phyloP scores from a whole-genome alignment of 345 rosid genomes.

The Capsella bursapastoris region DNA sequence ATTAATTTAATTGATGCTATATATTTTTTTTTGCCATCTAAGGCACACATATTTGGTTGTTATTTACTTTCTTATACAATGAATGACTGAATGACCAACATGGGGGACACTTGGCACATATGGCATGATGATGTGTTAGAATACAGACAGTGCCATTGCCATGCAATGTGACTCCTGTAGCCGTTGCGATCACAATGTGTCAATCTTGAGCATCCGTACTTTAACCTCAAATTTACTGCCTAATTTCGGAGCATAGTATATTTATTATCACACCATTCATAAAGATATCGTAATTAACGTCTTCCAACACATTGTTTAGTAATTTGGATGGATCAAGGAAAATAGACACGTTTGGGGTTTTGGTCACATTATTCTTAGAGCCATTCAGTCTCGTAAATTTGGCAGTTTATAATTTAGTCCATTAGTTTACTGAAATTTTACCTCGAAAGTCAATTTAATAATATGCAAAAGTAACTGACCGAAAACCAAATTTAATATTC shows the following conservation, averaged over 20 bases:
- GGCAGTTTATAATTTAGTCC: too few species aligned
- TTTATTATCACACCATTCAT: not conserved
- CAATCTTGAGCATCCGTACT: conserved; percentile 22
- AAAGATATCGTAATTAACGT: not conserved
- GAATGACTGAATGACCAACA: not conserved
- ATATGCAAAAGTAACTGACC: not conserved
- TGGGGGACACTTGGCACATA: conserved; percentile 31
- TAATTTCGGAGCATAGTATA: not conserved
- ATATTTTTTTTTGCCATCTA: too few species aligned
- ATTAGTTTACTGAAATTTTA: too few species aligned
- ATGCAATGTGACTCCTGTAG: conserved; percentile 40
- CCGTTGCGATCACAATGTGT: conserved; percentile 31
- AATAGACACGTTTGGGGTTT: not conserved
- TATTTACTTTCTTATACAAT: not conserved
- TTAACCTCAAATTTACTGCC: not conserved
- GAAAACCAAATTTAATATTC: not conserved
- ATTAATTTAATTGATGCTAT: too few species aligned
- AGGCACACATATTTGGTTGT: not conserved
- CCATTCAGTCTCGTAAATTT: too few species aligned
- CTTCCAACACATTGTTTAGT: not conserved
- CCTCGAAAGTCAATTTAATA: not conserved
- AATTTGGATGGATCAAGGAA: not conserved
- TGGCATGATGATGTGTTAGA: conserved; percentile 40
- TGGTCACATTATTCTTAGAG: too few species aligned
- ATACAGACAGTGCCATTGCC: conserved; percentile 22